Evolutionary conservation across 1,139 yeast genomes (phyloP).

Genomic region (Kazachstania sp.): DNA sequence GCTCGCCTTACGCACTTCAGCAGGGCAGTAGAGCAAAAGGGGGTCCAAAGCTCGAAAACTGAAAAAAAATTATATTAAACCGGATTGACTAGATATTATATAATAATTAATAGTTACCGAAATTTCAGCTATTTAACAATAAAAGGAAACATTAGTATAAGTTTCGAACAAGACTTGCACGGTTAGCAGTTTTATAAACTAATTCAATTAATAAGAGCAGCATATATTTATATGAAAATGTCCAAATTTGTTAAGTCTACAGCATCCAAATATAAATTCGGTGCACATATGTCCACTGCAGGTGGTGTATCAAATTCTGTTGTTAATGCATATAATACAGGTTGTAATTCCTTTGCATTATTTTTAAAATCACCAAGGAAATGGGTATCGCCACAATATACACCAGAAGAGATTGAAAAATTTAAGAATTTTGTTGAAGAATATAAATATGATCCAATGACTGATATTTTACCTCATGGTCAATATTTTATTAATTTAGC

Average conservation of each 20-base stretch:
- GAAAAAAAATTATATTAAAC: no score
- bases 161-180: background rate
- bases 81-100: no score
- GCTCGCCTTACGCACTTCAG: no score
- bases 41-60: no score
- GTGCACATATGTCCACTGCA: conserved; percentile 70
- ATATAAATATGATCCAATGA: conserved; percentile 60
- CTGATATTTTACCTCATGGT: conserved; percentile 87
- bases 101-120: no score
- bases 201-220: background rate
- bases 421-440: conserved; percentile 56
- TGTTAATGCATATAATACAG: conserved; percentile 63
- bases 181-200: no score
- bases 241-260: conserved; percentile 29
- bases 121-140: no score
- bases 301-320: conserved; percentile 74
- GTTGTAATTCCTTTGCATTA: conserved; percentile 81
- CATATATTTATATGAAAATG: conserved; percentile 7
- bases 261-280: conserved; percentile 46
- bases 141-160: no score
- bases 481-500: conserved; percentile 88
- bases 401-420: conserved; percentile 54
- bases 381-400: conserved; percentile 79
- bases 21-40: no score
- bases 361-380: conserved; percentile 84